Conservation (phyloP, 1,139 yeast genomes). For the Yarrowia galli region DNA sequence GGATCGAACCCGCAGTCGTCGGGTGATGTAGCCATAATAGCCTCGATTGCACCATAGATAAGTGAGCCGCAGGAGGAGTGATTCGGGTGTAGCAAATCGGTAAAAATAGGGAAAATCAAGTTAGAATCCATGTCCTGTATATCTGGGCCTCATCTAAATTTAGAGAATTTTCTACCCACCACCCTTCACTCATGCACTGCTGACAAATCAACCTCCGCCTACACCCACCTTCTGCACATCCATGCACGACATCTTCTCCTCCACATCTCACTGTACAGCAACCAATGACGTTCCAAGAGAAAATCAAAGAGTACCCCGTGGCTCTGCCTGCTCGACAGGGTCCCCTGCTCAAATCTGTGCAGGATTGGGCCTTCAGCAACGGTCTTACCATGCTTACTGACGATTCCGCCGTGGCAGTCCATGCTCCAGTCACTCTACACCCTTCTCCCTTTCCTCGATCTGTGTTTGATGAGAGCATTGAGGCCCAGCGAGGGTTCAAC, state of each 20-base stretch:
- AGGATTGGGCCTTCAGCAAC: constrained; percentile 80
- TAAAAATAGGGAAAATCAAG: not conserved
- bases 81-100: not conserved
- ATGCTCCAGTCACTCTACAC: constrained; percentile 86
- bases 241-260: not conserved
- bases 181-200: not conserved
- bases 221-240: not conserved
- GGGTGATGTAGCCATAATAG: not conserved
- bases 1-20: not conserved
- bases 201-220: constrained; percentile 6
- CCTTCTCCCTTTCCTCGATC: constrained; percentile 86
- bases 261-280: not conserved
- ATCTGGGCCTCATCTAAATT: not conserved
- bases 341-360: constrained; percentile 49
- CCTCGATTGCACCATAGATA: constrained; percentile 27
- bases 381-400: constrained; percentile 84
- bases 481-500: constrained; percentile 75
- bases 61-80: not conserved
- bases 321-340: constrained; percentile 7
- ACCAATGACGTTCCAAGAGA: constrained; percentile 29
- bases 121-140: not conserved
- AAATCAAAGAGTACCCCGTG: constrained; percentile 26
- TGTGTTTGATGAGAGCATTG: constrained; percentile 70
- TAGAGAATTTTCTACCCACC: too few relatives aligned
- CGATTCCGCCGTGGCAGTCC: constrained; percentile 54